Percentiles rank a stretch among this genome's conserved stretches.
These are phyloP conservation scores for Nadsonia commutata DNA, from an alignment of 1,139 yeast species.

Conservation along the genomic window DNA sequence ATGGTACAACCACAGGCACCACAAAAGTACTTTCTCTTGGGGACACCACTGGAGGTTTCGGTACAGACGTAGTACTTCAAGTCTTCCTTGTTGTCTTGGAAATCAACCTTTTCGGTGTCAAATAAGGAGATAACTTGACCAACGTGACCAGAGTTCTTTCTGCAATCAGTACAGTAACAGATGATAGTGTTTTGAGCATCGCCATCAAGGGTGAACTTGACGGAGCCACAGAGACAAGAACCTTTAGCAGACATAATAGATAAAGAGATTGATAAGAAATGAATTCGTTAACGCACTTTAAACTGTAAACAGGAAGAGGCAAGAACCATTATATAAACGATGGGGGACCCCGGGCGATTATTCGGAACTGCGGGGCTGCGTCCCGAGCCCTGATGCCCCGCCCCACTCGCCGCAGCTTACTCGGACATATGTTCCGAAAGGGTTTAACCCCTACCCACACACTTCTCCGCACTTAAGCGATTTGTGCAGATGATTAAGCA, in stretches of 20 bases:
- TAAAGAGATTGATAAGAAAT: no score
- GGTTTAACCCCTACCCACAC: no score
- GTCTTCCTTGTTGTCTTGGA: slow-evolving; percentile 10
- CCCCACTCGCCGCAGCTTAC: no score
- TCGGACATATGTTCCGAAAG: no score
- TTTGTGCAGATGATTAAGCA: no score
- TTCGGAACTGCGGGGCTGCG: no score
- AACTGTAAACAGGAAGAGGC: no score
- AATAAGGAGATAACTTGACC: slow-evolving; percentile 17
- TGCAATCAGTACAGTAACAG: slow-evolving; percentile 20
- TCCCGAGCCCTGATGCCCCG: no score
- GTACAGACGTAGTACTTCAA: slow-evolving; percentile 12
- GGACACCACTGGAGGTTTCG: slow-evolving; percentile 17
- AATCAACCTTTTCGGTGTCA: slow-evolving; percentile 11
- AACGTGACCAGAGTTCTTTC: slow-evolving; percentile 20
- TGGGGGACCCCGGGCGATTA: no score
- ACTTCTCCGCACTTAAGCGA: no score
- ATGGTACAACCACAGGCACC: slow-evolving; percentile 18
- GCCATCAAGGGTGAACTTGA: slow-evolving; percentile 10
- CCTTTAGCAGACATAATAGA: slow-evolving; percentile 6
- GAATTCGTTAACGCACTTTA: no score
- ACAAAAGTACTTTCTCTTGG: slow-evolving; percentile 17
- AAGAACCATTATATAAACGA: no score
- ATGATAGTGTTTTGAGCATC: slow-evolving; percentile 12
- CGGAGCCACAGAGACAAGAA: slow-evolving; percentile 18